Evolutionary conservation across 2,329 filamentous ascomycete genomes (phyloP).

Genomic region (Colletotrichum sublineola): DNA sequence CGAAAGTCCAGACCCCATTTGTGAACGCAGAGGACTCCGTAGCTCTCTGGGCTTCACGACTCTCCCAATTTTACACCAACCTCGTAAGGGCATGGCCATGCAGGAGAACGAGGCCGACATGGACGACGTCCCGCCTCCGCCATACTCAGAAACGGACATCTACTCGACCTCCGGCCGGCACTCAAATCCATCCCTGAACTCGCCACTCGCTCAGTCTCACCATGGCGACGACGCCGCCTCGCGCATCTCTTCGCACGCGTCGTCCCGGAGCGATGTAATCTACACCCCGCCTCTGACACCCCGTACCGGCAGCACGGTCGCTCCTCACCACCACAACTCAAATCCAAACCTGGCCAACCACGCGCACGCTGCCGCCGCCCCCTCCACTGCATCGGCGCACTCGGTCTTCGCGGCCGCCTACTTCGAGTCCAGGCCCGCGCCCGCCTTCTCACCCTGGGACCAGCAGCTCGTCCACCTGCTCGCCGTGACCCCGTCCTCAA

Average conservation of each 20-base stretch:
- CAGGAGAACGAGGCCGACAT: constrained; percentile 35
- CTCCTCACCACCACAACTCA: constrained; percentile 29
- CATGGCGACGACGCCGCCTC: constrained; percentile 53
- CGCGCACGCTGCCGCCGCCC: constrained; percentile 38
- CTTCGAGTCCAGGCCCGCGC: constrained; percentile 60
- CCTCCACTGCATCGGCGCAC: constrained; percentile 3
- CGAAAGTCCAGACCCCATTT: not conserved
- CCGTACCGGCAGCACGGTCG: constrained; percentile 47
- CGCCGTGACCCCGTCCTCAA: constrained; percentile 51
- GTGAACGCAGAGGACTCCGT: not conserved
- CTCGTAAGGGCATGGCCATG: constrained; percentile 31
- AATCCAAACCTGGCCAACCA: constrained; percentile 9
- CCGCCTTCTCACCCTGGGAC: constrained; percentile 33
- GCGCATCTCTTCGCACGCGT: constrained; percentile 52
- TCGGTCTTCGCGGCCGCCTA: constrained; percentile 57
- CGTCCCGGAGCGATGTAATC: constrained; percentile 58
- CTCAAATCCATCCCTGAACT: constrained; percentile 15
- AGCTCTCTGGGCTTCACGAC: not conserved
- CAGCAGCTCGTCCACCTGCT: constrained; percentile 52
- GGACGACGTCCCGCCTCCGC: constrained; percentile 64
- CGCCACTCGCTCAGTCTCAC: constrained; percentile 44
- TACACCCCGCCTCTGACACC: constrained; percentile 67
- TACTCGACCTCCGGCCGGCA: constrained; percentile 58
- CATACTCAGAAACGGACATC: constrained; percentile 70
- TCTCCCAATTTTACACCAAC: not conserved